Percentiles rank a stretch among this genome's conserved stretches.
phyloP scores from a whole-genome alignment of 1,284 basidiomycete genomes.

The Apiotrichum porosum region DNA sequence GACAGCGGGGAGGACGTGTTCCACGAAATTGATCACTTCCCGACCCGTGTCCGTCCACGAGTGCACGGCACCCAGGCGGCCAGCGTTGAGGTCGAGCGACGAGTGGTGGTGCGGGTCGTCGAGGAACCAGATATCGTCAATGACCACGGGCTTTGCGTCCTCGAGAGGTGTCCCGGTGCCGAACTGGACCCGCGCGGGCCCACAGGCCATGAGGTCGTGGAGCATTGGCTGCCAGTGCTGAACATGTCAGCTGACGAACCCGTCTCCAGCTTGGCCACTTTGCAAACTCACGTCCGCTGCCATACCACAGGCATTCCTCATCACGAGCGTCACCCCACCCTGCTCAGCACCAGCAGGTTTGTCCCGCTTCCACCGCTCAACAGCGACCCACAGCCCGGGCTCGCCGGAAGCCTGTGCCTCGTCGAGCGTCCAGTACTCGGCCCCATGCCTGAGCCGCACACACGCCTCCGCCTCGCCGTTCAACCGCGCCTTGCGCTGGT shows the following conservation, averaged over 20 bases:
- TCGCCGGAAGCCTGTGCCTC: conserved; percentile 4
- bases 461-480: background rate
- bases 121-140: conserved; percentile 75
- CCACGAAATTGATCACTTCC: conserved; percentile 49
- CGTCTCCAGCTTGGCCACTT: too few relatives aligned
- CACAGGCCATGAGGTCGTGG: conserved; percentile 45
- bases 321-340: conserved; percentile 60
- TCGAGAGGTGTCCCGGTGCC: conserved; percentile 2
- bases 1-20: conserved; percentile 44
- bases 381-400: conserved; percentile 42
- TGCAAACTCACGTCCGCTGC: conserved; percentile 67
- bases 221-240: conserved; percentile 61
- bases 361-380: conserved; percentile 15
- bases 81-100: conserved; percentile 61
- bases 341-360: background rate
- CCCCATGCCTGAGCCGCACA: background rate
- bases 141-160: background rate
- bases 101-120: conserved; percentile 75
- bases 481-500: background rate
- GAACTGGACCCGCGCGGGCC: background rate
- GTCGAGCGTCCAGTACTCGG: background rate
- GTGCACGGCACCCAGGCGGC: conserved; percentile 49
- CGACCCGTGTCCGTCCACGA: conserved; percentile 45
- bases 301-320: conserved; percentile 75
- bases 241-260: background rate